phyloP scores from a whole-genome alignment of 345 rosid species.

The Syzygium aromaticum region DNA sequence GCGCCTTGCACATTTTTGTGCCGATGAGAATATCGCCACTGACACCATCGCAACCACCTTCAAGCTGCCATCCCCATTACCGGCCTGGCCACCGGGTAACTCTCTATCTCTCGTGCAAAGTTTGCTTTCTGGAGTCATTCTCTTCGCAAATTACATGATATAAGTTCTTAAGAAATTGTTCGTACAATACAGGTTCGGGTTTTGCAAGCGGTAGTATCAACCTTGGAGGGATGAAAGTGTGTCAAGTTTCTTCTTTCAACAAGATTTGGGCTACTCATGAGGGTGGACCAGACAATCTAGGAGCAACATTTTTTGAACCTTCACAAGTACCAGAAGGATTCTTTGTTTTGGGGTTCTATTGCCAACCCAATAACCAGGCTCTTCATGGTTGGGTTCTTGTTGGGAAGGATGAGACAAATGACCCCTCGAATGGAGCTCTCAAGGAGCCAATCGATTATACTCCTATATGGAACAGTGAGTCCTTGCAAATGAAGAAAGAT shows the following conservation, averaged over 20 bases:
- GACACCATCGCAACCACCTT: slow-evolving; percentile 14
- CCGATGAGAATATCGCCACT: slow-evolving; percentile 2
- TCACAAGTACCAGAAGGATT: slow-evolving; percentile 6
- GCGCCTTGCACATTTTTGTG: background rate
- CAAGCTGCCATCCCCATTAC: slow-evolving; percentile 29
- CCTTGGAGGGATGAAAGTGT: slow-evolving; percentile 8
- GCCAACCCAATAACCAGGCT: slow-evolving; percentile 8
- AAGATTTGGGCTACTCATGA: slow-evolving; percentile 14
- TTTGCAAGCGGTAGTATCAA: slow-evolving; percentile 5
- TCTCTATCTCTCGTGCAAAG: background rate
- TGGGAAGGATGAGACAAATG: slow-evolving; percentile 4
- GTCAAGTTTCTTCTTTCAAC: slow-evolving; percentile 7
- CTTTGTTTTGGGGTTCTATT: slow-evolving; percentile 8
- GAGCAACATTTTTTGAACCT: slow-evolving; percentile 14
- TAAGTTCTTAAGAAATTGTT: background rate
- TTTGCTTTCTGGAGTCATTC: background rate
- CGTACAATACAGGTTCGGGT: background rate
- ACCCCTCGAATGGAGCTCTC: background rate
- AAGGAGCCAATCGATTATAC: slow-evolving; percentile 7
- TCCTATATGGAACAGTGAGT: slow-evolving; percentile 11
- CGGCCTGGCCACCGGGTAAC: slow-evolving; percentile 25
- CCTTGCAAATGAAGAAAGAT: slow-evolving; percentile 6
- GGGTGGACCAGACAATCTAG: slow-evolving; percentile 11
- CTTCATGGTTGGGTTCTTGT: slow-evolving; percentile 7
- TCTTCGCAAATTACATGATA: background rate